phyloP scores from a whole-genome alignment of 2,329 filamentous ascomycete species.

The Ophiostoma novo-ulmi region DNA sequence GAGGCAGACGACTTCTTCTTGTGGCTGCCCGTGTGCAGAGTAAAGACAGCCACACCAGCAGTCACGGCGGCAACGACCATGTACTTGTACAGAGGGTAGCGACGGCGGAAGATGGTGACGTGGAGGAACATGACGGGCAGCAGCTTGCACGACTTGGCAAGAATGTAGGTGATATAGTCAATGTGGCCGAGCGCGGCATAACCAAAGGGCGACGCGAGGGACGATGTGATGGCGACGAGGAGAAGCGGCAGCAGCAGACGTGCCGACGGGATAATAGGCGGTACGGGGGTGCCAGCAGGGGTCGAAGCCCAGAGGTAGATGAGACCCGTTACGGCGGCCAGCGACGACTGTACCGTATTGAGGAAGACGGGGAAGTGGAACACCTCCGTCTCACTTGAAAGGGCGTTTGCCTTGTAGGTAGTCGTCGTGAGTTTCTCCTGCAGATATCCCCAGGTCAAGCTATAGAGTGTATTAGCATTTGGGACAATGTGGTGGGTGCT shows the following conservation, averaged over 20 bases:
- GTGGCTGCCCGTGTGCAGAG: constrained; percentile 65
- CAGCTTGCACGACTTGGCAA: constrained; percentile 96
- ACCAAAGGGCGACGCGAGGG: constrained; percentile 89
- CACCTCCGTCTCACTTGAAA: constrained; percentile 53
- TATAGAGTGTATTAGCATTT: constrained; percentile 33
- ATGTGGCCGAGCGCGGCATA: constrained; percentile 90
- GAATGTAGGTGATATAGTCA: constrained; percentile 96
- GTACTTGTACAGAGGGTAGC: constrained; percentile 95
- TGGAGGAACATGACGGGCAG: constrained; percentile 98
- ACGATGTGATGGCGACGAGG: constrained; percentile 80
- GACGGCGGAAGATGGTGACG: constrained; percentile 80
- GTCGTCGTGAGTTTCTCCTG: constrained; percentile 98
- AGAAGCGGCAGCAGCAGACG: constrained; percentile 72
- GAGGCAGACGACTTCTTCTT: constrained; percentile 40
- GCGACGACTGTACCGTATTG: constrained; percentile 89
- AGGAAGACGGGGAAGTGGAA: constrained; percentile 94
- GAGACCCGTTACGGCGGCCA: constrained; percentile 77
- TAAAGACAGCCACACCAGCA: constrained; percentile 88
- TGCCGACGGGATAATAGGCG: constrained; percentile 69
- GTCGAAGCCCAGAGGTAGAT: constrained; percentile 70
- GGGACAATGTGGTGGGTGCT: neutral
- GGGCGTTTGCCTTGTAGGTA: constrained; percentile 57
- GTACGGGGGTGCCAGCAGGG: constrained; percentile 43
- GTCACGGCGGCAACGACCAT: constrained; percentile 87
- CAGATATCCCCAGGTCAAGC: constrained; percentile 90